Percentiles rank a stretch among this genome's conserved stretches.
phyloP scores from a whole-genome alignment of 1,284 basidiomycete genomes.

The Ceratobasidium sp. region DNA sequence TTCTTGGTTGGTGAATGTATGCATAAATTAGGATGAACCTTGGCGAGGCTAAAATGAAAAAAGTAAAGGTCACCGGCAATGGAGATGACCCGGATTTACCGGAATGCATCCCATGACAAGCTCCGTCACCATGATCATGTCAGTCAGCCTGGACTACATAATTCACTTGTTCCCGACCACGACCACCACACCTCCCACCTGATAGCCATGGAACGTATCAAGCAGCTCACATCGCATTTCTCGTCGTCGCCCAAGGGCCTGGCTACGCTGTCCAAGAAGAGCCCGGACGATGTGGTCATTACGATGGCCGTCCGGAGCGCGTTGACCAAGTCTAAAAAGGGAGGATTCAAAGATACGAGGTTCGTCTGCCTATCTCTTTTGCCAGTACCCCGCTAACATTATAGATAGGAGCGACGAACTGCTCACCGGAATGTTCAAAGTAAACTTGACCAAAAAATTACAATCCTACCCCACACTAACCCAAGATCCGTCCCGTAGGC shows the following conservation, averaged over 20 bases:
- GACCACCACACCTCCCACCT: neutral
- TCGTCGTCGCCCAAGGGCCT: conserved; percentile 61
- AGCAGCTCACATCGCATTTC: conserved; percentile 75
- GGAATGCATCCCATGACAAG: conserved; percentile 32
- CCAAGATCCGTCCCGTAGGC: conserved; percentile 62
- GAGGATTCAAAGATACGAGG: conserved; percentile 79
- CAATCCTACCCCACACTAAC: neutral
- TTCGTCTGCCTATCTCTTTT: neutral
- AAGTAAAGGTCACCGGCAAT: conserved; percentile 22
- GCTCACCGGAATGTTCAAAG: conserved; percentile 83
- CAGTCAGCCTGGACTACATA: conserved; percentile 33
- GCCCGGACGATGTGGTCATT: conserved; percentile 85
- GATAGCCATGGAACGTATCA: conserved; percentile 65
- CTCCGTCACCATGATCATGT: conserved; percentile 27
- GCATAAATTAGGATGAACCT: neutral
- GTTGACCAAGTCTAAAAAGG: conserved; percentile 82
- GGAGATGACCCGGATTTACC: conserved; percentile 19
- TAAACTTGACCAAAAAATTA: conserved; percentile 52
- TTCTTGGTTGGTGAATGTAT: conserved; percentile 25
- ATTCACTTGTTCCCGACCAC: conserved; percentile 4
- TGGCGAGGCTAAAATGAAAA: neutral
- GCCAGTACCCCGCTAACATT: conserved; percentile 5
- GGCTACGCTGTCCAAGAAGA: conserved; percentile 68
- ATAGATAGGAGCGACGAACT: conserved; percentile 76
- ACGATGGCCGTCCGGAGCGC: conserved; percentile 88